phyloP scores from a whole-genome alignment of 495 filamentous ascomycete species.

The Penicillium tannophilum region DNA sequence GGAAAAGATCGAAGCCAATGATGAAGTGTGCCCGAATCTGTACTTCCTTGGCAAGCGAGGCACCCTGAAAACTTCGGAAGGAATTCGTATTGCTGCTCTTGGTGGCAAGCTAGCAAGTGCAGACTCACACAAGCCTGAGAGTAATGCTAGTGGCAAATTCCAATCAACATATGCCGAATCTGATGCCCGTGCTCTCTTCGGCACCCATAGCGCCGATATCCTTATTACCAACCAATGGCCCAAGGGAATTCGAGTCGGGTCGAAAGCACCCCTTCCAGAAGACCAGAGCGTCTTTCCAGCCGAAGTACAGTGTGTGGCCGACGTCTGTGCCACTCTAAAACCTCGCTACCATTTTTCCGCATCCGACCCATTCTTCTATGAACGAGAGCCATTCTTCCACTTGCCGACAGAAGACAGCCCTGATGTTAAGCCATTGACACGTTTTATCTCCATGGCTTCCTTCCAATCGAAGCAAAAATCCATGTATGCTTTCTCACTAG shows the following conservation, averaged over 20 bases:
- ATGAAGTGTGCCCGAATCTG: conserved; percentile 85
- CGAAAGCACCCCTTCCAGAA: conserved; percentile 56
- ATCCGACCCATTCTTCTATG: conserved; percentile 71
- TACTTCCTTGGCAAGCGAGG: conserved; percentile 85
- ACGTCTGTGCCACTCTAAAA: conserved; percentile 73
- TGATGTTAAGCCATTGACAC: conserved; percentile 63
- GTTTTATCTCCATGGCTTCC: conserved; percentile 84
- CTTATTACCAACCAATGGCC: conserved; percentile 89
- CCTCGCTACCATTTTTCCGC: conserved; percentile 87
- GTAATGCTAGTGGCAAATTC: conserved; percentile 28
- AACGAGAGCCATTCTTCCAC: conserved; percentile 92
- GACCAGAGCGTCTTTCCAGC: conserved; percentile 37
- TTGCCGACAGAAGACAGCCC: conserved; percentile 54
- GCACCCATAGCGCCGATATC: conserved; percentile 77
- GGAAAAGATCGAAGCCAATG: conserved; percentile 70
- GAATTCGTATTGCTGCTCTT: conserved; percentile 78
- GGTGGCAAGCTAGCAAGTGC: conserved; percentile 56
- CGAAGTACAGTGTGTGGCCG: conserved; percentile 62
- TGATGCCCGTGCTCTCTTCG: conserved; percentile 74
- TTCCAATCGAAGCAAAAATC: conserved; percentile 77
- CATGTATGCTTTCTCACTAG: conserved; percentile 85
- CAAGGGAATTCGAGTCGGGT: conserved; percentile 61
- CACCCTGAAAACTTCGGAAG: conserved; percentile 84
- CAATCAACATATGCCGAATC: conserved; percentile 60
- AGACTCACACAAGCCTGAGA: conserved; percentile 24